Evolutionary conservation across 305 asterid genomes (phyloP).

Genomic region (Fraxinus sp.): DNA sequence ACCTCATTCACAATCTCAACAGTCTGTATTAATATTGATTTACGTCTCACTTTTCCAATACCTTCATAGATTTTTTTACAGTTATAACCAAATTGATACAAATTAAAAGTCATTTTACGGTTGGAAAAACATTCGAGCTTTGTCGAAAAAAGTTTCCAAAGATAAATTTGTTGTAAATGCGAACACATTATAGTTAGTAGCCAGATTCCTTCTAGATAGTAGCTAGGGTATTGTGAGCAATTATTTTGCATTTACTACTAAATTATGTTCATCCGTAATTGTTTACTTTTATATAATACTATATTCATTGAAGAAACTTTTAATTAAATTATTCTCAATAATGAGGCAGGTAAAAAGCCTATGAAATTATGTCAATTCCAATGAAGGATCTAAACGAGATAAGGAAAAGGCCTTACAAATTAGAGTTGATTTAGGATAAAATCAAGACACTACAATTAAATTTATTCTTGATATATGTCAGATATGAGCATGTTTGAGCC

Average conservation of each 20-base stretch:
- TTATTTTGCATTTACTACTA: background rate
- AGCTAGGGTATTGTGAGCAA: constrained; percentile 18
- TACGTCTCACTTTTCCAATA: background rate
- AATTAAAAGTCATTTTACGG: background rate
- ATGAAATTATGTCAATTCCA: constrained; percentile 7
- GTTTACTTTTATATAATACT: background rate
- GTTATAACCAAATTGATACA: background rate
- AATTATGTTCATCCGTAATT: background rate
- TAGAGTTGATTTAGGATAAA: background rate
- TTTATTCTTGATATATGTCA: background rate
- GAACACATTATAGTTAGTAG: constrained; percentile 1
- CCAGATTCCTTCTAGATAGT: constrained; percentile 5
- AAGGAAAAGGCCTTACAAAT: background rate
- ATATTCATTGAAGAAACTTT: background rate
- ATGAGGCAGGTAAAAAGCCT: constrained; percentile 26
- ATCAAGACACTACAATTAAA: background rate
- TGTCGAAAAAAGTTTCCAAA: background rate
- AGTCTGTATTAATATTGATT: background rate
- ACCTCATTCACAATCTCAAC: background rate
- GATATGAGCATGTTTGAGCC: background rate
- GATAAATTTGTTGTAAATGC: background rate
- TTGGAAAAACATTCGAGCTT: background rate
- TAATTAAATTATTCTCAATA: background rate
- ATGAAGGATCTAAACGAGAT: constrained; percentile 1
- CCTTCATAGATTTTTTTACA: background rate